Base-by-base conservation (phyloP, 768 basidiomycete genomes). In the Sporobolomyces roseus region DNA sequence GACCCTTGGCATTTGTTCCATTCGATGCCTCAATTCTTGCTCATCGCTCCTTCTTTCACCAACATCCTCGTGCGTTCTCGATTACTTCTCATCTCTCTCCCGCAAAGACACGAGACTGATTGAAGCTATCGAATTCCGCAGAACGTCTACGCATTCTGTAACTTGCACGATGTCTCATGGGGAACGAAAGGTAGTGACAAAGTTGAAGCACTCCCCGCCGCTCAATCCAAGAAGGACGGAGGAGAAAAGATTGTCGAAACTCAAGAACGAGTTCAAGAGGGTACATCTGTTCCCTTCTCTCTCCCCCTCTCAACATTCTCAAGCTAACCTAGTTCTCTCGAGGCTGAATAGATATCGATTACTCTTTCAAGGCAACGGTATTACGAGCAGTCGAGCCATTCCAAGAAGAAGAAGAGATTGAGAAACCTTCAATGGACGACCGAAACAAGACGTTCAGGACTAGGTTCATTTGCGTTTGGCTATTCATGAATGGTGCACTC, bases 1-100 rank as follows among this genome's bases (percentile, higher is more conserved):
- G 93, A 97, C 79, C 93, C 93, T 7, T 97, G 93, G 93, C 93
- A 97, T 79, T 88, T 98, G 87, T 87, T 93, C 79, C 90, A 90
- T 30, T 92, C 90, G 74, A 92, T 96, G 83, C 81, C 88, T 74
- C 93, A 93, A 77, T 94, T 93, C 77, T 81, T 94, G 56, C 87
- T 87, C 75, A 79, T 98, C 65, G 94, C 94, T 16, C 90, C 91
- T 1, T 90, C 88, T 74, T 94, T 94, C 81, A 93, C 88, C 41
- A 97, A 96, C 77, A 88, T 98, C 51, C 84, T 77, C 27, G 66
- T 68, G 14, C 32, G 63, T 38, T 46, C n/a, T 25, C 5, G 10
- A 9, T 41, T 41, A 9, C 38, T 29, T 36, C 3, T 36, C 27
- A 38, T 7, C 35, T 8, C 16, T 9, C 4, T 23, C 43, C 0